Base-by-base conservation (phyloP, 1,284 basidiomycete genomes). In the Sporisorium graminicola region DNA sequence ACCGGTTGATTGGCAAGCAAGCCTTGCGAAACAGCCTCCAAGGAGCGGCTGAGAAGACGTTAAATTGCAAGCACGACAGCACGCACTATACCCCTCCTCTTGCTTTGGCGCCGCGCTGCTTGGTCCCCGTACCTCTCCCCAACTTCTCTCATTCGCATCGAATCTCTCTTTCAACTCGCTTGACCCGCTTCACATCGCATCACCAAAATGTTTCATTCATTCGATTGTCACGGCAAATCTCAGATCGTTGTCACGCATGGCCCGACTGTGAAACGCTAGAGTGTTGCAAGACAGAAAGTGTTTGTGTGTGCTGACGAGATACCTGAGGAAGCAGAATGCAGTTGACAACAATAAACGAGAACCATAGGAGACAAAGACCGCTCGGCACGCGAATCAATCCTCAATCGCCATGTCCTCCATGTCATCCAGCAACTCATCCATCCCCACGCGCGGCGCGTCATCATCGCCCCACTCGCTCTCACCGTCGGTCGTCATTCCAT, bases 381-480 rank as follows among this genome's bases (percentile, higher is more conserved):
- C 14, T 6, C 22, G 8, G 5, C 26, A 2, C 20, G 4, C 8
- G 12, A 5, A n/a, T 53, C 35, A 77, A 43, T 77, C 69, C 42
- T 79, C 78, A 33, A 81, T 77, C 24, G 76, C 74, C 79, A 81
- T 82, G 35, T 78, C 88, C 81, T 98, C 95, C 83, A 98, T 93
- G 85, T 94, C 91, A 75, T 98, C 95, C 79, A 98, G 87, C 73
- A 99, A 86, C 87, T 98, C 96, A 81, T 96, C 91, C 80, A 98
- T 86, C 65, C 90, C 89, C 59, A 86, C 76, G 7, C 74, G 51
- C 40, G 83, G 83, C 9, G 80, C 64, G 56, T 82, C 81, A 95
- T 90, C 74, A 86, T 97, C 95, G 84, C 97, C 95, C n/a, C 91
- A 92, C 67, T 91, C 93, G 31, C 89, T 90, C 73, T 85, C 83